Percentiles rank a stretch among this genome's conserved stretches.
Evolutionary conservation across 2,329 filamentous ascomycete species (phyloP).

Genomic region (Fusarium brachygibbosum): DNA sequence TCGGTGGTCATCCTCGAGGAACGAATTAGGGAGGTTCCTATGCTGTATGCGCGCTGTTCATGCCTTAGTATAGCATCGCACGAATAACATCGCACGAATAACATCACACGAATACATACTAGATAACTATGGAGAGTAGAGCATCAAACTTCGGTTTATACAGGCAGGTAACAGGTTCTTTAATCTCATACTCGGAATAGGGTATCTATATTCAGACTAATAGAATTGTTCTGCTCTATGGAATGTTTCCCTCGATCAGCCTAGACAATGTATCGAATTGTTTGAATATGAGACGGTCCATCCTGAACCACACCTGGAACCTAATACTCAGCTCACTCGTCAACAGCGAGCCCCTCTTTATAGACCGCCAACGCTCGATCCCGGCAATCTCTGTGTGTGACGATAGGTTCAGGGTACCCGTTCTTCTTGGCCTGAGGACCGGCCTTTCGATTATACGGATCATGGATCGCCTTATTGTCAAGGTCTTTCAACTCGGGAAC

Average conservation of each 20-base stretch:
- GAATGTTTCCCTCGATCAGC: neutral
- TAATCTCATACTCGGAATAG: neutral
- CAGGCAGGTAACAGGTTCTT: neutral
- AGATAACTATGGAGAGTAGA: too few species aligned
- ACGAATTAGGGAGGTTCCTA: too few species aligned
- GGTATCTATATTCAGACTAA: neutral
- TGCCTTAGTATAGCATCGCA: neutral
- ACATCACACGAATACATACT: too few species aligned
- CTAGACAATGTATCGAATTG: neutral
- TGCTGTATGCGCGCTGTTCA: too few species aligned
- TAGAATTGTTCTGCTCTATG: neutral
- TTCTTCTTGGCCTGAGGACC: slow-evolving; percentile 70
- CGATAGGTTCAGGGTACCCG: slow-evolving; percentile 81
- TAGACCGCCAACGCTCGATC: slow-evolving; percentile 77
- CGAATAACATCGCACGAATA: too few species aligned
- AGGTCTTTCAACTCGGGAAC: slow-evolving; percentile 78
- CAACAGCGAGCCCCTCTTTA: slow-evolving; percentile 64
- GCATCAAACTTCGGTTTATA: too few species aligned
- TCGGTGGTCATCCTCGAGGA: neutral
- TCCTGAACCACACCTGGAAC: neutral
- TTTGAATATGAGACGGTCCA: too few species aligned
- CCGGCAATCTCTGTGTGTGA: slow-evolving; percentile 78
- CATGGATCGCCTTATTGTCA: slow-evolving; percentile 79
- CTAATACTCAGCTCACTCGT: slow-evolving; percentile 38
- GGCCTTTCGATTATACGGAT: slow-evolving; percentile 79